Evolutionary conservation across 192 early-diverging fungal genomes (phyloP), one percentile per base, ranked within the genome.

Genomic region (Radiomyces spectabilis): DNA sequence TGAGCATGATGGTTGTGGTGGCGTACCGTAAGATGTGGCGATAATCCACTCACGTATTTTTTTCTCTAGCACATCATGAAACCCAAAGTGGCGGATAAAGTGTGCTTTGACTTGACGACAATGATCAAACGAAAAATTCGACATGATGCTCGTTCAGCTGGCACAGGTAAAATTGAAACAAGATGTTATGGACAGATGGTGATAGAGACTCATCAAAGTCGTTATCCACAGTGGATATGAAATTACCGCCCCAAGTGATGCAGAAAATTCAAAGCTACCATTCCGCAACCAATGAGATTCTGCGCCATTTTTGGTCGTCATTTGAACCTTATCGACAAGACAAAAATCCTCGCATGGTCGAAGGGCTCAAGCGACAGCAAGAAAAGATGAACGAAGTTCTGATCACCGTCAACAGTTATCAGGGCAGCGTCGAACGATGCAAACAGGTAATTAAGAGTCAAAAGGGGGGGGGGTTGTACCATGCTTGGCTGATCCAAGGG

Each of bases 301-400:
- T 81, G 19, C 59, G 76, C 10, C 79, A 81, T 59, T 81, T 78
- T 30, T 81, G 76, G 76, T 53, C 79, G 6, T 78, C 76, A 0
- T 65, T 57, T 22, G 51, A 58, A 29, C 49, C 66, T 1, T 74
- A 81, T 33, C 69, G 68, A 51, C 48, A 59, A 5, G 66, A 66
- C 5, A 81, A 81, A 35, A 73, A 81, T 39, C 22, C 29, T 1
- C 62, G 76, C 5, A 76, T 81, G 73, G 48, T 74, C 3, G 73
- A 78, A 19, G 53, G 63, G 12, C 38, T 81, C 2, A 70, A 59
- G 34, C 70, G 53, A 25, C 65, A 75, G 21, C 59, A 61, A 13
- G 61, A 63, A 16, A 72, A 78, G 51, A 55, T 72, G 27, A 41
- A 68, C 0, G 71, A 73, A 19, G 51, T 69, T 1, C 43, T 78